Conservation (phyloP, 78 protist species). For the Creolimax fragrantissima region DNA sequence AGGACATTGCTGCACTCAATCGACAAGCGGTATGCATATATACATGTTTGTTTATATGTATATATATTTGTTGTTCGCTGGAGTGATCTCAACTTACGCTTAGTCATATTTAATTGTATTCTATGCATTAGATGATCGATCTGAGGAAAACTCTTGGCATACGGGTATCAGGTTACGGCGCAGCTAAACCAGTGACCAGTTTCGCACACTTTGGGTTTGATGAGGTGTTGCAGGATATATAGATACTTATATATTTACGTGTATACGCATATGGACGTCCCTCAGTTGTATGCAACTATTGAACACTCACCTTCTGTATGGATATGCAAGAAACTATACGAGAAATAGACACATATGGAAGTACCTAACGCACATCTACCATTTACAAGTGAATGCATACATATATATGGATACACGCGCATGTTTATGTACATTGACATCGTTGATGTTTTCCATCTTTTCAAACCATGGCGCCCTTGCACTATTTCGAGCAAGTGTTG, state of each 20-base stretch:
- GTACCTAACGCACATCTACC: not conserved
- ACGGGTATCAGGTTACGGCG: not conserved
- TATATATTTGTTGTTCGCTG: no score
- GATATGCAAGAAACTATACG: no score
- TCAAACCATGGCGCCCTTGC: no score
- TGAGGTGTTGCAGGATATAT: not conserved
- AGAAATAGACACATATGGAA: not conserved
- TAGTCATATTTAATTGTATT: no score
- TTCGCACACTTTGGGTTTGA: slow-evolving; percentile 37
- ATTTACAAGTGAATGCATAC: not conserved
- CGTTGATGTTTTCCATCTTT: no score
- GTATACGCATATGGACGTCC: no score
- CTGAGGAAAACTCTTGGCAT: not conserved
- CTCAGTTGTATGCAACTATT: no score
- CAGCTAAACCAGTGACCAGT: slow-evolving; percentile 13
- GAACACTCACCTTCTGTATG: no score
- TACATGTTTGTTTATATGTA: no score
- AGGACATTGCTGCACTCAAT: not conserved
- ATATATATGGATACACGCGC: not conserved
- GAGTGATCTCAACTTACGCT: no score
- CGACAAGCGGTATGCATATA: slow-evolving; percentile 4
- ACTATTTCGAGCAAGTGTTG: no score
- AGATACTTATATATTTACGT: not conserved
- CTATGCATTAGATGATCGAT: not conserved
- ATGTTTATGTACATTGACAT: not conserved